These are phyloP conservation scores for Clarireedia hainanense DNA, from an alignment of 2,329 filamentous ascomycete genomes.

Conservation along the genomic window DNA sequence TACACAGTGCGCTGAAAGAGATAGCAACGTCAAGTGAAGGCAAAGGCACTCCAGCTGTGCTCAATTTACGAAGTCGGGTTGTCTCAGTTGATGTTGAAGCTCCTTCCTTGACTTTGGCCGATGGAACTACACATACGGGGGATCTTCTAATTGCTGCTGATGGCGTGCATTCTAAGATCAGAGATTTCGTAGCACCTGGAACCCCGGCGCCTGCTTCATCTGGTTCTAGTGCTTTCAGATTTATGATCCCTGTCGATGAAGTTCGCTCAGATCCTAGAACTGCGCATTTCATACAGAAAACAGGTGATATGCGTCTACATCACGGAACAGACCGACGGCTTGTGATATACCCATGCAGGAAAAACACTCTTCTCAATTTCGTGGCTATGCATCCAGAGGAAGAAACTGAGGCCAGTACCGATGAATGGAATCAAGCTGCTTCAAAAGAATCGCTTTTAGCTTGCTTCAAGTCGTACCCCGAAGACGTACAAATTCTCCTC, in stretches of 20 bases:
- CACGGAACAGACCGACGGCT: conserved; percentile 35
- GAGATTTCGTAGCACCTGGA: neutral
- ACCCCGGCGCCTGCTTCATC: conserved; percentile 1
- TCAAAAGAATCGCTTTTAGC: conserved; percentile 33
- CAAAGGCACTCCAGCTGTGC: conserved; percentile 30
- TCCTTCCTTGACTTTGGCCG: conserved; percentile 37
- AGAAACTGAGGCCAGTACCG: conserved; percentile 33
- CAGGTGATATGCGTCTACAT: conserved; percentile 33
- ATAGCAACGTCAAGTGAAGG: conserved; percentile 33
- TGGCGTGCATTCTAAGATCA: conserved; percentile 33
- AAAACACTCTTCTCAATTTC: conserved; percentile 40
- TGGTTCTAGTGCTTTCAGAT: conserved; percentile 22
- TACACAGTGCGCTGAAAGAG: conserved; percentile 45
- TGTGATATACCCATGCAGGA: conserved; percentile 40
- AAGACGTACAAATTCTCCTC: conserved; percentile 33
- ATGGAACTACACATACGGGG: conserved; percentile 36
- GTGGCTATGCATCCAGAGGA: conserved; percentile 44
- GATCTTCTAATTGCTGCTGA: conserved; percentile 49
- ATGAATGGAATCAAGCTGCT: conserved; percentile 35
- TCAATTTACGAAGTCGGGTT: conserved; percentile 37
- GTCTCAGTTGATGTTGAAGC: conserved; percentile 35
- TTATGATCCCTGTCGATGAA: conserved; percentile 18
- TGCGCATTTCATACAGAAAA: conserved; percentile 26
- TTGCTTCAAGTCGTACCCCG: conserved; percentile 37
- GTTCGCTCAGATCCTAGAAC: conserved; percentile 31